phyloP scores from a whole-genome alignment of 306 rosid genomes.

The Quercus engelmannii region DNA sequence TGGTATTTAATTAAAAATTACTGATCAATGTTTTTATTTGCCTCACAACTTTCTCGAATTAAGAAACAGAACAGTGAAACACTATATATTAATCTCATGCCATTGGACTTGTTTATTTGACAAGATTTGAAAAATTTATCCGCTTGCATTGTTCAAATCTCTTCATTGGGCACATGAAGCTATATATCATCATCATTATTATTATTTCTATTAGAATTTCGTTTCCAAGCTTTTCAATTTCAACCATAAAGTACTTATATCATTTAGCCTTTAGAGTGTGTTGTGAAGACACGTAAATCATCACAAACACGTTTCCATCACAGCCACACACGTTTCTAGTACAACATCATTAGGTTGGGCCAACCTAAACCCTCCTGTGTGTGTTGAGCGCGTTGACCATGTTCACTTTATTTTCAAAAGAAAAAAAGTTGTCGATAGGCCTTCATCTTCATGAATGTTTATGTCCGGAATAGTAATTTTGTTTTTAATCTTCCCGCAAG shows the following conservation, averaged over 20 bases:
- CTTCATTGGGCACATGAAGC: not conserved
- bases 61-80: not conserved
- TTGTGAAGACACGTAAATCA: not conserved
- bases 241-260: not conserved
- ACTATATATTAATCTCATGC: not conserved
- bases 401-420: not conserved
- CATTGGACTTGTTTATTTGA: not conserved
- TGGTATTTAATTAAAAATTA: too few relatives aligned
- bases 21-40: not conserved
- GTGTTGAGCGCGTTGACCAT: conserved; percentile 16
- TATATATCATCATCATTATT: not conserved
- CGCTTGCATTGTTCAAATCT: not conserved
- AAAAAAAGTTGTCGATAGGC: not conserved
- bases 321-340: not conserved
- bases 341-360: conserved; percentile 10
- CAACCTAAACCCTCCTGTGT: not conserved
- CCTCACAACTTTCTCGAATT: not conserved
- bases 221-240: not conserved
- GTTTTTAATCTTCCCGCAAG: too few relatives aligned
- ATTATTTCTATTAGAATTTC: not conserved
- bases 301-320: not conserved
- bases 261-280: not conserved
- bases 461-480: not conserved
- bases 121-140: not conserved
- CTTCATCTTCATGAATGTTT: not conserved